phyloP scores from a whole-genome alignment of 495 filamentous ascomycete species.

The Immersiella caudata region DNA sequence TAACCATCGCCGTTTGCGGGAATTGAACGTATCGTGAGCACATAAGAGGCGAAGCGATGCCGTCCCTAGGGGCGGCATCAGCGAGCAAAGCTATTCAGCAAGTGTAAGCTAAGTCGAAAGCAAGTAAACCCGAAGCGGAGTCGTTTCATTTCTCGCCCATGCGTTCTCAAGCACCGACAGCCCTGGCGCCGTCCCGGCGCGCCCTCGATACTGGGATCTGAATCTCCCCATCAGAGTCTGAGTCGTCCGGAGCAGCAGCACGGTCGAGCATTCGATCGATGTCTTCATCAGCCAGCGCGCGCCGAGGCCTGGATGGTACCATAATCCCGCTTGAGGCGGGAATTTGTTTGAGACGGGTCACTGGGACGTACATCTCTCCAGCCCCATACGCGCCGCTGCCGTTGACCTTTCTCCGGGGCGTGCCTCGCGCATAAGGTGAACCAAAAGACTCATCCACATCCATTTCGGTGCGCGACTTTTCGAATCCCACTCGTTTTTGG shows the following conservation, averaged over 20 bases:
- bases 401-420: slow-evolving; percentile 44
- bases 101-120: slow-evolving; percentile 28
- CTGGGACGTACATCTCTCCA: slow-evolving; percentile 18
- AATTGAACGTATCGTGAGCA: not conserved
- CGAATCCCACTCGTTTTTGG: slow-evolving; percentile 51
- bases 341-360: slow-evolving; percentile 36
- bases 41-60: not conserved
- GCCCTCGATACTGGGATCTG: slow-evolving; percentile 39
- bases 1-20: not conserved
- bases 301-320: slow-evolving; percentile 39
- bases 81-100: not conserved
- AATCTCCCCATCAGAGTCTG: slow-evolving; percentile 55
- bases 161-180: slow-evolving; percentile 33
- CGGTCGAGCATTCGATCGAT: slow-evolving; percentile 53
- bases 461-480: slow-evolving; percentile 48
- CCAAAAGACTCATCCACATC: slow-evolving; percentile 48
- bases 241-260: slow-evolving; percentile 45
- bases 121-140: not conserved
- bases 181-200: slow-evolving; percentile 35
- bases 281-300: slow-evolving; percentile 44
- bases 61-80: not conserved
- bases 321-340: slow-evolving; percentile 45
- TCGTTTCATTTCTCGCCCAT: not conserved
- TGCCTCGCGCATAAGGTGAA: slow-evolving; percentile 42
- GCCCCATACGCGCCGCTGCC: slow-evolving; percentile 29